Base-by-base conservation (phyloP, 208 protist genomes). In the Leishmania tarentolae region DNA sequence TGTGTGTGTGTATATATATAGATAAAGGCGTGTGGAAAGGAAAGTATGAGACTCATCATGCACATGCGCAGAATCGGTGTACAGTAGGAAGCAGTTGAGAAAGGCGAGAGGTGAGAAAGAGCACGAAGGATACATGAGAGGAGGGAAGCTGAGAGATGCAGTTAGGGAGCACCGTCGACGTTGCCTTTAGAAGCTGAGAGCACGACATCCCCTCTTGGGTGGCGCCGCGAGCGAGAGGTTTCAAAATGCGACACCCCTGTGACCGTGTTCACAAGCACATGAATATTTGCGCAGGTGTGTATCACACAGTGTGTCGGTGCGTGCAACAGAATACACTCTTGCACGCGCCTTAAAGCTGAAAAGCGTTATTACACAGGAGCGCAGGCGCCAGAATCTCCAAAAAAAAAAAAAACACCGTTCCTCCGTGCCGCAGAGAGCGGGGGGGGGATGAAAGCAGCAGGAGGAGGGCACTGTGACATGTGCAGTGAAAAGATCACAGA, bases 221-320 rank as follows among this genome's bases (percentile, higher is more conserved):
- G 4, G 61, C 31, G 31, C 9, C 13, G 6, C 61, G 61, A 68
- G 61, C 61, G 31, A 68, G 61, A 68, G 61, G 61, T 17, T 47
- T 50, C 40, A 31, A 31, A 19, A 50, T 4, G 24, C 31, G 9
- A 17, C 21, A 35, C 68, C 15, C 50, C 31, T 63, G 61, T 40
- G 61, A 68, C 21, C 24, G 31, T 19, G 68, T 31, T 69, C 28
- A 65, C 9, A 76, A 2, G 42, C 2, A 6, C 53, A 24, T 40
- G 8, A 56, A 78, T 31, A 50, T 46, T 37, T 76, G 78, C 75
- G 42, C 70, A 52, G 15, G 75, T 57, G 42, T 65, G 13, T 21
- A 8, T n/a, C n/a, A n/a, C n/a, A n/a, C n/a, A 65, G 40, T 72
- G 66, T 83, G 44, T 53, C 42, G 21, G 37, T 83, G 19, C 79